Percentiles rank a stretch among this genome's conserved stretches.
These are phyloP conservation scores for Phaeosphaeriaceae sp. DNA, from an alignment of 2,329 filamentous ascomycete species.

Conservation along the genomic window DNA sequence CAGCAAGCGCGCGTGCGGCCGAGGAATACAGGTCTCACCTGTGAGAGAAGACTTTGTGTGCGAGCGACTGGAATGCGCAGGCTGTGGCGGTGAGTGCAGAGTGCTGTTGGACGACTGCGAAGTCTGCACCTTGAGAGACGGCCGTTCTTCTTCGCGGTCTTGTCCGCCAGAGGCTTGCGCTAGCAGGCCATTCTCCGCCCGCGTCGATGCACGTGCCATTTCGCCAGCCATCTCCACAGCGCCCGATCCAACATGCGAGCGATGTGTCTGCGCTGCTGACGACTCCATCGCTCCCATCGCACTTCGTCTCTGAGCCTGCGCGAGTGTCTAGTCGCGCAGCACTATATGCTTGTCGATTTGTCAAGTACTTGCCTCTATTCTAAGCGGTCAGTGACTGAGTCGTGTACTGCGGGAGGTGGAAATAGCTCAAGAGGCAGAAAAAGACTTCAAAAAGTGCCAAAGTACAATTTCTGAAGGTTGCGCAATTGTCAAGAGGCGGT, in stretches of 20 bases:
- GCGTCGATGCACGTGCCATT: conserved; percentile 17
- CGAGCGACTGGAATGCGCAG: conserved; percentile 16
- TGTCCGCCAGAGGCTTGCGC: conserved; percentile 23
- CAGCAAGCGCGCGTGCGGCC: conserved; percentile 3
- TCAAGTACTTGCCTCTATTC: not conserved
- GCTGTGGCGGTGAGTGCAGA: conserved; percentile 12
- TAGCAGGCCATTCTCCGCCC: conserved; percentile 11
- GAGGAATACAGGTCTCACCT: conserved; percentile 3
- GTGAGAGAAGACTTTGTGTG: conserved; percentile 2
- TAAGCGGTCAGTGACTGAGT: not conserved
- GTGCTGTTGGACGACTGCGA: conserved; percentile 2
- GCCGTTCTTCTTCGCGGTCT: conserved; percentile 7
- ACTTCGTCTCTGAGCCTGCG: too few relatives aligned
- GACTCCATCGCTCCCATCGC: not conserved
- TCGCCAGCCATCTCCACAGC: conserved; percentile 4
- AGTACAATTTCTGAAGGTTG: not conserved
- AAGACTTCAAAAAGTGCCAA: not conserved
- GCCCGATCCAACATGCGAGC: not conserved
- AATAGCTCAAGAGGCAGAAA: not conserved
- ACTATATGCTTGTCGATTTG: not conserved
- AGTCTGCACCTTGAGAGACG: conserved; percentile 5
- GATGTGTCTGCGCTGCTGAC: not conserved
- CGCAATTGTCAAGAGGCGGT: not conserved
- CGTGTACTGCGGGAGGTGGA: not conserved
- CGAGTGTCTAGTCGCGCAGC: not conserved